phyloP scores from a whole-genome alignment of 1,284 basidiomycete species.

The Crepidotus sp. region DNA sequence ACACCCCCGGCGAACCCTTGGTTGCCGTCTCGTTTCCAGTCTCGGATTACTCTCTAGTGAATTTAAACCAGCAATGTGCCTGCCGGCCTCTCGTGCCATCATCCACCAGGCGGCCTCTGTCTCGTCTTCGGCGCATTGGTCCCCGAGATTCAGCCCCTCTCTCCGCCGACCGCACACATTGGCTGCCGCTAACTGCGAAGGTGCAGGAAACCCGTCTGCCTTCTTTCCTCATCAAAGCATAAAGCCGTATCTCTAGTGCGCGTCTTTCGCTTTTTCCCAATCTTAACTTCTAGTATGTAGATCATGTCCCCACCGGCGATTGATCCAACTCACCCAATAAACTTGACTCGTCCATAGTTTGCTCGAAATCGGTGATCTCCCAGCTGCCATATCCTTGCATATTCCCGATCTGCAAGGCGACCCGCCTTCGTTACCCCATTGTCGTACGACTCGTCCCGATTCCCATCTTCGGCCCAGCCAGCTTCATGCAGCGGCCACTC shows the following conservation, averaged over 20 bases:
- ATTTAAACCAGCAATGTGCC: background rate
- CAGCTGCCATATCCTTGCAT: constrained; percentile 2
- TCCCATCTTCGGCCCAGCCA: constrained; percentile 8
- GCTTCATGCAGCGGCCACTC: constrained; percentile 10
- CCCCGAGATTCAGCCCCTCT: constrained; percentile 1
- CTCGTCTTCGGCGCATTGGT: constrained; percentile 1
- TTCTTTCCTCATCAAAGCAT: constrained; percentile 10
- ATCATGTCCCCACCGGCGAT: constrained; percentile 8
- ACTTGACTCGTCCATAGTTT: constrained; percentile 11
- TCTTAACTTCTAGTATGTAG: constrained; percentile 10
- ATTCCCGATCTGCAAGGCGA: constrained; percentile 13
- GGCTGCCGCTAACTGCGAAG: background rate
- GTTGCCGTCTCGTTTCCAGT: constrained; percentile 9
- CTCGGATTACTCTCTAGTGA: background rate
- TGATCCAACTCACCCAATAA: constrained; percentile 8
- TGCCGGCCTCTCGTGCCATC: background rate
- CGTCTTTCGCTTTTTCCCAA: background rate
- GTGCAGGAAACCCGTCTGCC: background rate
- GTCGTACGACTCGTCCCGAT: constrained; percentile 11
- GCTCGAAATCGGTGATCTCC: constrained; percentile 14
- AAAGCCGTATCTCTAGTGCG: constrained; percentile 7
- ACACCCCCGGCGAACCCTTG: constrained; percentile 2
- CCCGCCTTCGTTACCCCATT: background rate
- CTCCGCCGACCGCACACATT: background rate
- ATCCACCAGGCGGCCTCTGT: background rate